Conservation (phyloP, 1,139 yeast genomes). For the Magnusiomyces suaveolens region DNA sequence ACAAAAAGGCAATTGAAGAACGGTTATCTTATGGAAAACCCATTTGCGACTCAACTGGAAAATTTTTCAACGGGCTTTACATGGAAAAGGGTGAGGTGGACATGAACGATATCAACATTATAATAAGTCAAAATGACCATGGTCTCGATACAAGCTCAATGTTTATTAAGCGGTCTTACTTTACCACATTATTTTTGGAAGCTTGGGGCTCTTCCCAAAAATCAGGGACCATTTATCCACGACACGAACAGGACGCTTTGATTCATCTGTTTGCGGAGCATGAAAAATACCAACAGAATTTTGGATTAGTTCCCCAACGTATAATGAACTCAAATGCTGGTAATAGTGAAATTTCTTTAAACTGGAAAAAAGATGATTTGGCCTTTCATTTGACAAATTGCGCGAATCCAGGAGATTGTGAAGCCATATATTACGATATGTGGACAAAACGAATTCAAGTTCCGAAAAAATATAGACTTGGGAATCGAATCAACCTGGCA, state of each 20-base stretch:
- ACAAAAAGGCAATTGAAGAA: slow-evolving; percentile 23
- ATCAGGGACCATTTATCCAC: slow-evolving; percentile 12
- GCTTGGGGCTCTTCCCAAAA: slow-evolving; percentile 22
- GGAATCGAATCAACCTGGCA: background rate
- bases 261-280: slow-evolving; percentile 21
- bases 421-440: background rate
- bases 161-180: slow-evolving; percentile 26
- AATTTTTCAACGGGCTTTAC: slow-evolving; percentile 17
- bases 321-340: slow-evolving; percentile 28
- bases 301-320: slow-evolving; percentile 32
- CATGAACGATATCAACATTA: slow-evolving; percentile 20
- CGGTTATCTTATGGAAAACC: slow-evolving; percentile 21
- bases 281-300: slow-evolving; percentile 22
- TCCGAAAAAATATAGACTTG: background rate
- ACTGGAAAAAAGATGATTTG: slow-evolving; percentile 23
- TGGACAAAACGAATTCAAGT: slow-evolving; percentile 5
- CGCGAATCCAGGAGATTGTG: slow-evolving; percentile 7
- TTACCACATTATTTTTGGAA: slow-evolving; percentile 20
- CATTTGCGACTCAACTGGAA: slow-evolving; percentile 14
- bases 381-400: slow-evolving; percentile 27
- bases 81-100: slow-evolving; percentile 19
- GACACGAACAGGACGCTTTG: slow-evolving; percentile 20
- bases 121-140: slow-evolving; percentile 26
- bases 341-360: slow-evolving; percentile 16
- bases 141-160: slow-evolving; percentile 34